These are phyloP conservation scores for Tolypocladium cylindrosporum DNA, from an alignment of 2,329 filamentous ascomycete genomes.

Conservation along the genomic window DNA sequence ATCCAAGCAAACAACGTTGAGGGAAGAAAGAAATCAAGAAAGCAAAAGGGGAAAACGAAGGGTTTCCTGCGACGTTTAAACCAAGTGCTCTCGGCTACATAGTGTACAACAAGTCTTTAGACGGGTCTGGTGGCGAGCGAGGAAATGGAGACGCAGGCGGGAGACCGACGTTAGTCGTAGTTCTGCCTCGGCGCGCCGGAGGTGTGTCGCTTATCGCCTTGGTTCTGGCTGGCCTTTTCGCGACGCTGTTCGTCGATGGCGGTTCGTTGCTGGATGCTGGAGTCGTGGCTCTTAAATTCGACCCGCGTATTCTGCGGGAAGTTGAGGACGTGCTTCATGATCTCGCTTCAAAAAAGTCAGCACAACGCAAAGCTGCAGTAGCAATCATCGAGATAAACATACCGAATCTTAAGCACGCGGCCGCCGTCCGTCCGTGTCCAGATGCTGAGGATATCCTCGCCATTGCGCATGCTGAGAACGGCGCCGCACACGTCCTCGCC, in stretches of 20 bases:
- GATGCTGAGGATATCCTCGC: conserved; percentile 94
- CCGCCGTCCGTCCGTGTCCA: conserved; percentile 94
- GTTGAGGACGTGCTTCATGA: conserved; percentile 79
- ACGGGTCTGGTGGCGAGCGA: not conserved
- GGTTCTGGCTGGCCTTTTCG: conserved; percentile 57
- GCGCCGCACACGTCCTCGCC: conserved; percentile 91
- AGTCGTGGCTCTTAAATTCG: conserved; percentile 92
- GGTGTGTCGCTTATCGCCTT: conserved; percentile 28
- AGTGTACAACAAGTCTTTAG: conserved; percentile 1
- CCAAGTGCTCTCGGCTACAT: conserved; percentile 1
- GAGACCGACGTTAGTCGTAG: conserved; percentile 15
- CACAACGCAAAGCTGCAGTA: not conserved
- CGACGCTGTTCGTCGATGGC: conserved; percentile 87
- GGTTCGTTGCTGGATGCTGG: conserved; percentile 84
- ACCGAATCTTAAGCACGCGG: conserved; percentile 93
- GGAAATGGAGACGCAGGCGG: not conserved
- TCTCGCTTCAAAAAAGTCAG: conserved; percentile 55
- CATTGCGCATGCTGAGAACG: conserved; percentile 87
- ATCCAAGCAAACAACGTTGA: not conserved
- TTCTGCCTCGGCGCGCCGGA: conserved; percentile 20
- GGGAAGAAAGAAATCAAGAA: not conserved
- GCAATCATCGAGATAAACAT: conserved; percentile 23
- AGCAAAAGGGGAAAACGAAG: not conserved
- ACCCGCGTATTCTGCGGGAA: conserved; percentile 85
- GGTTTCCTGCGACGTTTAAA: not conserved